Evolutionary conservation across 768 basidiomycete genomes (phyloP), one percentile per base, ranked within the genome.

Genomic region (Rhizopogon vinicolor): DNA sequence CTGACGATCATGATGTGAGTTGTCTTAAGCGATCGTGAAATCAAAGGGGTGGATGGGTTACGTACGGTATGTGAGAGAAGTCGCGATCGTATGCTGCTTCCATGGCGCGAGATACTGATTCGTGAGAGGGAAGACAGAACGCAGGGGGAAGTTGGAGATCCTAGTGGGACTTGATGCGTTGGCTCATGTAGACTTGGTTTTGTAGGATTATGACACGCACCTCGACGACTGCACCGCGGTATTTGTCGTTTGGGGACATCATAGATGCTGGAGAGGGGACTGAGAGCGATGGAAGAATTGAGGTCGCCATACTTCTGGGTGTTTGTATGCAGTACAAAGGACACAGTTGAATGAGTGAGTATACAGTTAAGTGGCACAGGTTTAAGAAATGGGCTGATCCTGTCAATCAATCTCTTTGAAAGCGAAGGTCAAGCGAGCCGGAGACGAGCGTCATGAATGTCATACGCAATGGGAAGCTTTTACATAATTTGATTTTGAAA

Each of bases 71-170:
- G 62, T 95, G 87, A 16, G 93, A 93, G 72, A 95, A 97, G 67
- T 97, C 94, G 35, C 93, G 84, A 60, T 97, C 94, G 62, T 94
- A 96, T 0, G 93, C 94, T 25, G 89, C 79, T 62, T 92, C 91
- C 29, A 96, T 82, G 1, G 91, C 93, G 22, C 81, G 78, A 8
- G 82, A 78, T 55, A 95, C 84, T 18, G 82, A 78, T 63, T 91
- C 91, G 55, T 78, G 77, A 10, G 78, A 73, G 7, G 88, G 87
- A 3, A 96, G 77, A 14, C 87, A 82, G 68, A 95, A 95, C 0
- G 93, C 94, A 8, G 94, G 94, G 0, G 92, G 87, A 1, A 91
- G 72, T 76, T 91, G 89, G 5, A 91, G 77, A 69, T 89, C 88
- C 85, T 87, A 31, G 19, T 54, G 12, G 41, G 44, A 18, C 41